Conservation (phyloP, 805 yeast species). For the Yarrowia sp. region DNA sequence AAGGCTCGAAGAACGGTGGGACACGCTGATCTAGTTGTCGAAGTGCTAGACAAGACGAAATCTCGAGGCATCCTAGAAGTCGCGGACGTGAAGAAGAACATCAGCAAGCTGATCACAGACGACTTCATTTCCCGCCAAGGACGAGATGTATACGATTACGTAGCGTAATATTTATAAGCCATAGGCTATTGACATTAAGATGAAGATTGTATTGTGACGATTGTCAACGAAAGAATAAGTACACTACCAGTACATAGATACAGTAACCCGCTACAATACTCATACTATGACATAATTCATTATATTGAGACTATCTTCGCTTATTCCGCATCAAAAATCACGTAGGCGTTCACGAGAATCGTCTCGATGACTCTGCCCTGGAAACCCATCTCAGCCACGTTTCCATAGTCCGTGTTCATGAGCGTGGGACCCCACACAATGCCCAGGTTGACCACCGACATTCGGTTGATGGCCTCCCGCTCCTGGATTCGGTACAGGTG, state of each 20-base stretch:
- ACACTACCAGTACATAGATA: too few relatives aligned
- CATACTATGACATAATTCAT: too few relatives aligned
- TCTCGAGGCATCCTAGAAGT: constrained; percentile 47
- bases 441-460: constrained; percentile 81
- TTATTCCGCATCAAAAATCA: constrained; percentile 71
- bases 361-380: constrained; percentile 85
- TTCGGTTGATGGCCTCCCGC: constrained; percentile 69
- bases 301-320: neutral
- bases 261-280: neutral
- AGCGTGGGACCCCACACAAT: constrained; percentile 96
- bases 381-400: constrained; percentile 74
- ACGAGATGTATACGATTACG: constrained; percentile 25
- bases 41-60: constrained; percentile 46
- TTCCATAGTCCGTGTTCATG: constrained; percentile 68
- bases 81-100: constrained; percentile 47
- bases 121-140: constrained; percentile 30
- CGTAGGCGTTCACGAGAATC: constrained; percentile 80
- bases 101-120: constrained; percentile 45
- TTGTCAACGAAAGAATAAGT: too few relatives aligned
- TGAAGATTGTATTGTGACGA: too few relatives aligned
- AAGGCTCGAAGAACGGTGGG: constrained; percentile 45
- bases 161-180: constrained; percentile 24
- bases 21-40: constrained; percentile 47
- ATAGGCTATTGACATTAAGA: too few relatives aligned
- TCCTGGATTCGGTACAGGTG: constrained; percentile 79